A percentile compares a stretch with the other conserved stretches of the same genome.
Conservation (phyloP, 2,329 filamentous ascomycete species). For the Cytospora mali region DNA sequence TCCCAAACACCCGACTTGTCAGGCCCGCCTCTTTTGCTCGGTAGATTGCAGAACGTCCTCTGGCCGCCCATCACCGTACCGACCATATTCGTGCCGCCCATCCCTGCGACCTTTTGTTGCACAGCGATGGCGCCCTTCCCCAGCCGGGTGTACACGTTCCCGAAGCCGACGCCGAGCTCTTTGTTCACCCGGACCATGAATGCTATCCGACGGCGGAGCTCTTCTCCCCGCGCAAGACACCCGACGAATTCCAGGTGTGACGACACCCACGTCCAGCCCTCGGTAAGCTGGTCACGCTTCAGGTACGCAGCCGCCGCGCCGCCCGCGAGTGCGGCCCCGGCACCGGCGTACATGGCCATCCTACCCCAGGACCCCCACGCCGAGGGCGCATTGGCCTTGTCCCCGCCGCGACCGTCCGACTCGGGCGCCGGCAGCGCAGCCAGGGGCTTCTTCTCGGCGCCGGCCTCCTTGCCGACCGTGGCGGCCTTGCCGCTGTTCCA, state of each 20-base stretch:
- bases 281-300: slow-evolving; percentile 77
- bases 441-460: slow-evolving; percentile 38
- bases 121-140: slow-evolving; percentile 66
- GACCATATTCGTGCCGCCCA: slow-evolving; percentile 61
- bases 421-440: slow-evolving; percentile 42
- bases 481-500: slow-evolving; percentile 52
- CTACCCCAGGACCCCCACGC: slow-evolving; percentile 82
- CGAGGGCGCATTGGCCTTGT: slow-evolving; percentile 8
- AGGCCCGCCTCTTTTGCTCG: slow-evolving; percentile 51
- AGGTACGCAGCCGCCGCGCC: slow-evolving; percentile 84
- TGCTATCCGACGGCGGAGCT: slow-evolving; percentile 74
- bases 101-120: slow-evolving; percentile 43
- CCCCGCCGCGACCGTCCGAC: slow-evolving; percentile 30
- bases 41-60: slow-evolving; percentile 87
- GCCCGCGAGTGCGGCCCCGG: slow-evolving; percentile 78
- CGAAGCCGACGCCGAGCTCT: slow-evolving; percentile 73
- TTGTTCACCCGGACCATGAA: slow-evolving; percentile 65
- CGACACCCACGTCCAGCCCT: slow-evolving; percentile 79
- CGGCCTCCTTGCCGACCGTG: slow-evolving; percentile 28
- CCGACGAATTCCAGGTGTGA: slow-evolving; percentile 94
- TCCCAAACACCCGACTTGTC: slow-evolving; percentile 57
- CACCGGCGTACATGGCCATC: slow-evolving; percentile 83
- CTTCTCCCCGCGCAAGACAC: slow-evolving; percentile 80
- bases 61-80: slow-evolving; percentile 66
- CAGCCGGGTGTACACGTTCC: slow-evolving; percentile 84